Percentiles rank a stretch among this genome's conserved stretches.
phyloP scores from a whole-genome alignment of 75 land plant genomes.

The Selaginella moellendorffii region DNA sequence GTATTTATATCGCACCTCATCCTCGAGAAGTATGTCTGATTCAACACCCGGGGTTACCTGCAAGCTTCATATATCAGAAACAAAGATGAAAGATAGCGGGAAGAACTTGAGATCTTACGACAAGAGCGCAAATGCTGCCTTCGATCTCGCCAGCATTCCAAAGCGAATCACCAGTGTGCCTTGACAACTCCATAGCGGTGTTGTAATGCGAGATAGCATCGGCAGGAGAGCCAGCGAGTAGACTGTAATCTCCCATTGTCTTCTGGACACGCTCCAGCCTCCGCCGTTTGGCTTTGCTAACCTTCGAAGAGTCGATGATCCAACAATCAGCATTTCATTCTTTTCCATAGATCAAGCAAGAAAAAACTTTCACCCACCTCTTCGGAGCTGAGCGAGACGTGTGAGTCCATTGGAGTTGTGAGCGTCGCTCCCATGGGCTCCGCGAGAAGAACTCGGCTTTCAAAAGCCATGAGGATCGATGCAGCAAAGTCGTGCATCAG shows the following conservation, averaged over 20 bases:
- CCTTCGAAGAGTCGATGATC: slow-evolving; percentile 18
- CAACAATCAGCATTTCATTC: neutral
- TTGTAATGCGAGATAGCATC: slow-evolving; percentile 90
- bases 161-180: slow-evolving; percentile 75
- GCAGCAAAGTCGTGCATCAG: slow-evolving; percentile 95
- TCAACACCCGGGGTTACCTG: slow-evolving; percentile 53
- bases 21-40: slow-evolving; percentile 46
- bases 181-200: slow-evolving; percentile 81
- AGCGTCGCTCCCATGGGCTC: slow-evolving; percentile 80
- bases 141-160: slow-evolving; percentile 97
- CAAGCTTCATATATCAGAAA: no score
- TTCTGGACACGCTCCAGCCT: slow-evolving; percentile 89
- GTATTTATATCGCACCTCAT: slow-evolving; percentile 72
- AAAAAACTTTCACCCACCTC: no score
- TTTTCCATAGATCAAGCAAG: neutral
- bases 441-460: slow-evolving; percentile 83
- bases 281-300: slow-evolving; percentile 77
- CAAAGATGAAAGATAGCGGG: no score
- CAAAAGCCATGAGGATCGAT: slow-evolving; percentile 84
- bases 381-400: slow-evolving; percentile 84
- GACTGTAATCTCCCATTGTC: slow-evolving; percentile 86
- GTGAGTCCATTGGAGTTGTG: slow-evolving; percentile 92
- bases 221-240: slow-evolving; percentile 86
- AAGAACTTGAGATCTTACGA: no score
- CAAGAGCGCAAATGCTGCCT: slow-evolving; percentile 85